Conservation (phyloP, 495 filamentous ascomycete species). For the Hamigera avellanea region DNA sequence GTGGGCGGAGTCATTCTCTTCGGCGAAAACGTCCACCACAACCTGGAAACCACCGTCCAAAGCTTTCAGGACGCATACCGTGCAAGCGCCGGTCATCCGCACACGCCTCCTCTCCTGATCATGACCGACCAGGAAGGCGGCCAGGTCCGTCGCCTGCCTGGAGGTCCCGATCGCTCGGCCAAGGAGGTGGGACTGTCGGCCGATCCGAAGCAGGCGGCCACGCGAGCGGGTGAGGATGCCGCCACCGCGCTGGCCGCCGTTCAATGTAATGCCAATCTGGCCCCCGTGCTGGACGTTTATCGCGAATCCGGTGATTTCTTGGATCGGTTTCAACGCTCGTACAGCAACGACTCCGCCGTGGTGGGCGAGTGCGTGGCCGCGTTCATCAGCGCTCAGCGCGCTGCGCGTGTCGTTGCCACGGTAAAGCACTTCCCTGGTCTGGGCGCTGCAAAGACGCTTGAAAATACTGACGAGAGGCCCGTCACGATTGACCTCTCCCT, state of each 20-base stretch:
- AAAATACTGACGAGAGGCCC: constrained; percentile 20
- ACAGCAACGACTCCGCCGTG: constrained; percentile 12
- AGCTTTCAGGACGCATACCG: constrained; percentile 15
- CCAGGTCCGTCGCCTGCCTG: constrained; percentile 17
- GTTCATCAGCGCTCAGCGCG: constrained; percentile 20
- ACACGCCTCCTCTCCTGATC: constrained; percentile 20
- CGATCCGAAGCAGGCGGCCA: constrained; percentile 11
- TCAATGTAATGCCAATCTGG: constrained; percentile 19
- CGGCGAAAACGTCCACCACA: constrained; percentile 17
- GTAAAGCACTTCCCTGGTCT: constrained; percentile 25
- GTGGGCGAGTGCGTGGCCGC: constrained; percentile 14
- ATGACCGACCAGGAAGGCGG: constrained; percentile 30
- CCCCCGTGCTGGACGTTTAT: constrained; percentile 21
- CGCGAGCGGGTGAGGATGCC: constrained; percentile 14
- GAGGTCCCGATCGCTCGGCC: constrained; percentile 18
- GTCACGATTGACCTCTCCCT: constrained; percentile 17
- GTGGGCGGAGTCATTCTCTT: constrained; percentile 27
- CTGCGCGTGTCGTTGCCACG: constrained; percentile 19
- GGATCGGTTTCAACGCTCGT: constrained; percentile 18
- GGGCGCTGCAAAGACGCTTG: constrained; percentile 9
- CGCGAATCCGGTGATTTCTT: constrained; percentile 18
- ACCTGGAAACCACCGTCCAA: constrained; percentile 11
- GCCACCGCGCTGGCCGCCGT: constrained; percentile 11
- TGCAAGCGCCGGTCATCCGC: constrained; percentile 11
- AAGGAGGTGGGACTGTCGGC: constrained; percentile 16